These are phyloP conservation scores for Rugonectria rugulosa DNA, from an alignment of 2,329 filamentous ascomycete genomes.

Conservation along the genomic window DNA sequence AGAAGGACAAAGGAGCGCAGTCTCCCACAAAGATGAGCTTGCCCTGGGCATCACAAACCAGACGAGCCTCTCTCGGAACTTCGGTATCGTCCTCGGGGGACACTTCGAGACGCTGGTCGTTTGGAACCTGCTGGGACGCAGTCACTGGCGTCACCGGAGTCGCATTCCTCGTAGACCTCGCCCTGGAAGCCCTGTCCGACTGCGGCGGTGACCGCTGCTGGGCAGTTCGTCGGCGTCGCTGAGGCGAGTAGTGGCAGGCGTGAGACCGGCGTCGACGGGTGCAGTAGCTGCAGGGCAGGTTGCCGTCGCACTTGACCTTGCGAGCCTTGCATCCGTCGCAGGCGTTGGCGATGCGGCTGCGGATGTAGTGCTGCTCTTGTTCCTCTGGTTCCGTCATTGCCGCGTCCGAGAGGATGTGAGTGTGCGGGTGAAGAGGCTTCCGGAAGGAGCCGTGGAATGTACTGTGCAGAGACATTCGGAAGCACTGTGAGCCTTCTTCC, in stretches of 20 bases:
- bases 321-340: slow-evolving; percentile 63
- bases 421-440: slow-evolving; percentile 18
- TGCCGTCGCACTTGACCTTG: slow-evolving; percentile 64
- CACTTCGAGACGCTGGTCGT: background rate
- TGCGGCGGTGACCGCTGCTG: slow-evolving; percentile 31
- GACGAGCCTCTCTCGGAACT: slow-evolving; percentile 60
- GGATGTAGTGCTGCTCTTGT: slow-evolving; percentile 42
- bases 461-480: slow-evolving; percentile 20
- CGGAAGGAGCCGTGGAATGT: background rate
- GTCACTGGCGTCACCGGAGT: slow-evolving; percentile 27
- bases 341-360: slow-evolving; percentile 58
- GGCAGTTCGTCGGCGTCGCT: slow-evolving; percentile 47
- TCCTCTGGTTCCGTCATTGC: slow-evolving; percentile 27
- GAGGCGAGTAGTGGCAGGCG: slow-evolving; percentile 57
- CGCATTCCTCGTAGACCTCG: slow-evolving; percentile 28
- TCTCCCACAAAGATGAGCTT: slow-evolving; percentile 65
- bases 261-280: slow-evolving; percentile 51
- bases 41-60: slow-evolving; percentile 60
- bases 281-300: slow-evolving; percentile 61
- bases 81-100: slow-evolving; percentile 60
- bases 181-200: slow-evolving; percentile 25
- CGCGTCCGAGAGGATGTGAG: background rate
- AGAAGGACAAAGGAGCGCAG: slow-evolving; percentile 63
- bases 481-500: slow-evolving; percentile 22
- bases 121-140: slow-evolving; percentile 3